phyloP scores from a whole-genome alignment of 2,329 filamentous ascomycete genomes.

The Neofusicoccum kwambonambiense region DNA sequence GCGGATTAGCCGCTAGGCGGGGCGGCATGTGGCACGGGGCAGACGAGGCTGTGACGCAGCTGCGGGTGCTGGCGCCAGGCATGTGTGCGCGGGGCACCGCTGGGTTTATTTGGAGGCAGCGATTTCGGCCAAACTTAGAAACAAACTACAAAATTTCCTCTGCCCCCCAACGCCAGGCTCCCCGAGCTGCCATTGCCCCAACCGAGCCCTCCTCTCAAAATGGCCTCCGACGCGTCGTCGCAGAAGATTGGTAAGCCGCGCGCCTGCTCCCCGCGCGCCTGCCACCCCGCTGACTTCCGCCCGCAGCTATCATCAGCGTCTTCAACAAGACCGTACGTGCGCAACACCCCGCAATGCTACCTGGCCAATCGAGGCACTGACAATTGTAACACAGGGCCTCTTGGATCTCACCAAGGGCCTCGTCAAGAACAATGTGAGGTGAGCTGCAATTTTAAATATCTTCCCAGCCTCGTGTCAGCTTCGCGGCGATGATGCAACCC shows the following conservation, averaged over 20 bases:
- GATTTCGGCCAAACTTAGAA: slow-evolving; percentile 16
- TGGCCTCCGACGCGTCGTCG: slow-evolving; percentile 17
- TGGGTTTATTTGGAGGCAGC: neutral
- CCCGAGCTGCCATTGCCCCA: neutral
- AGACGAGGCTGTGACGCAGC: neutral
- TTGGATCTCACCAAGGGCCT: slow-evolving; percentile 90
- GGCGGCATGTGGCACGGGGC: neutral
- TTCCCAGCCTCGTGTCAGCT: neutral
- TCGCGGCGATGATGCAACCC: neutral
- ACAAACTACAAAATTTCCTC: slow-evolving; percentile 13
- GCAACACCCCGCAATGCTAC: slow-evolving; percentile 33
- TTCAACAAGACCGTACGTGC: slow-evolving; percentile 75
- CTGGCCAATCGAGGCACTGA: slow-evolving; percentile 7
- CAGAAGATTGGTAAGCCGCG: slow-evolving; percentile 19
- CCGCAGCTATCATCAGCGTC: slow-evolving; percentile 80
- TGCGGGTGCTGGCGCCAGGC: neutral
- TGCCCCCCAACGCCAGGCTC: neutral
- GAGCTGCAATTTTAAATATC: neutral
- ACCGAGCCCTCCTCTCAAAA: slow-evolving; percentile 1
- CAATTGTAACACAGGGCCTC: slow-evolving; percentile 49
- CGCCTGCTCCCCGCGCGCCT: neutral
- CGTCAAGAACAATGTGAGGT: slow-evolving; percentile 79
- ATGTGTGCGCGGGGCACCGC: neutral
- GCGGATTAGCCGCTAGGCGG: neutral
- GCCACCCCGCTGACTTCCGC: slow-evolving; percentile 9